phyloP scores from a whole-genome alignment of 192 early-diverging fungal genomes.

The Allomyces arbusculus region DNA sequence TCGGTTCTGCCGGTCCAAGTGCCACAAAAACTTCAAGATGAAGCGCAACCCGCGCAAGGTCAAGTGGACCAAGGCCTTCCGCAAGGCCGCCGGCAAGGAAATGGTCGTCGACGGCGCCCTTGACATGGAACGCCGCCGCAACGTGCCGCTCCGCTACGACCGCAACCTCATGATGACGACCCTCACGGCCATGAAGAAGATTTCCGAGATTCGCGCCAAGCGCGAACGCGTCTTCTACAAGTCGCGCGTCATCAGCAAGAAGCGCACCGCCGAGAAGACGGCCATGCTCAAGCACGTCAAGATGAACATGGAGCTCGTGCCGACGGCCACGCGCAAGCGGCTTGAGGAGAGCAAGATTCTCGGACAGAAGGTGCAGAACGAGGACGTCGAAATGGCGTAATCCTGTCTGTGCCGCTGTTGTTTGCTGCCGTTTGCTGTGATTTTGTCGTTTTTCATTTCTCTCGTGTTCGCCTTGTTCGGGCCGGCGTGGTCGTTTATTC shows the following conservation, averaged over 20 bases:
- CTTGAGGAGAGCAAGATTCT: conserved; percentile 42
- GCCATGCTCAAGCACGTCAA: conserved; percentile 57
- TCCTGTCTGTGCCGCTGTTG: too few species aligned
- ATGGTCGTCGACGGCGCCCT: conserved; percentile 97
- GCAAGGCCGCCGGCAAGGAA: conserved; percentile 95
- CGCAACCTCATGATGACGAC: conserved; percentile 90
- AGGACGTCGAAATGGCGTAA: conserved; percentile 50
- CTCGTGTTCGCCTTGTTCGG: too few species aligned
- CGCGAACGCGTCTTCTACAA: conserved; percentile 86
- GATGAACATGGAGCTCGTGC: conserved; percentile 74
- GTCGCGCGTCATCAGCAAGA: conserved; percentile 73
- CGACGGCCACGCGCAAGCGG: conserved; percentile 29
- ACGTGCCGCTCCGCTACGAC: conserved; percentile 95
- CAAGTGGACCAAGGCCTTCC: conserved; percentile 99
- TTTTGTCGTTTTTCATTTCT: too few species aligned
- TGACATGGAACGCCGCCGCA: conserved; percentile 96
- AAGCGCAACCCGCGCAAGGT: conserved; percentile 99
- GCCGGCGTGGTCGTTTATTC: not conserved
- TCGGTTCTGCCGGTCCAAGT: conserved; percentile 94
- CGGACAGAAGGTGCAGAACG: conserved; percentile 18
- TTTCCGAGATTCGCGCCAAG: conserved; percentile 80
- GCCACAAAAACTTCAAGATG: conserved; percentile 99
- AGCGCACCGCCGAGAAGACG: conserved; percentile 47
- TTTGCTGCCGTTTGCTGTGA: too few species aligned
- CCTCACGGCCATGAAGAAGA: conserved; percentile 94